These are phyloP conservation scores for Phoma herbarum DNA, from an alignment of 2,329 filamentous ascomycete species.

Conservation along the genomic window DNA sequence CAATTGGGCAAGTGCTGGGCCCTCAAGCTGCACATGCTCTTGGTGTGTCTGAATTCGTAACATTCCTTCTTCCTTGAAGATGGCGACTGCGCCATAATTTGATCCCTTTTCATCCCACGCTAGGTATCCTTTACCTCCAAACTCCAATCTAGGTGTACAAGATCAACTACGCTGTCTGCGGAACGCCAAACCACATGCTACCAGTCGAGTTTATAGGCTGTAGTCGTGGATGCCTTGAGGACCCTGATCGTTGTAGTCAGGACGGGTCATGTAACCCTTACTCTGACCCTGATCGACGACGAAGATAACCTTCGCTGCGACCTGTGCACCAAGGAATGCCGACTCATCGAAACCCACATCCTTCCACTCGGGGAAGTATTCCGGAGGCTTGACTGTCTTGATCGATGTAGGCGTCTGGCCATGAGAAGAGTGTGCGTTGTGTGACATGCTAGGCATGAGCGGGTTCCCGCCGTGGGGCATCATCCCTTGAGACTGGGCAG, in stretches of 20 bases:
- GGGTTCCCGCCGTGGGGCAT: constrained; percentile 50
- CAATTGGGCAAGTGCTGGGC: not conserved
- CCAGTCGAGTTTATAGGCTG: constrained; percentile 35
- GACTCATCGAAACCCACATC: constrained; percentile 79
- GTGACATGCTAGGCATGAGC: constrained; percentile 46
- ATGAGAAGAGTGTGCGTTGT: constrained; percentile 68
- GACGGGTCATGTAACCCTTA: constrained; percentile 74
- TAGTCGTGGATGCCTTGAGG: constrained; percentile 70
- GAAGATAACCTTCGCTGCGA: constrained; percentile 80
- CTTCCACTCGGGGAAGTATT: constrained; percentile 92
- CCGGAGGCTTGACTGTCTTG: constrained; percentile 78
- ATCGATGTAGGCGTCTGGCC: constrained; percentile 84
- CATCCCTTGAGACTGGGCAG: constrained; percentile 66
- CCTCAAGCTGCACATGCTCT: not conserved
- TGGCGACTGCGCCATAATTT: not conserved
- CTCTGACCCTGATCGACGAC: constrained; percentile 71
- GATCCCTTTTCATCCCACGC: constrained; percentile 24
- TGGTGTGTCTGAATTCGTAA: constrained; percentile 1
- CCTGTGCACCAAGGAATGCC: constrained; percentile 85
- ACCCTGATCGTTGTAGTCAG: constrained; percentile 73
- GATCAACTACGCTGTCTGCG: constrained; percentile 1
- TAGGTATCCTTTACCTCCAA: constrained; percentile 35
- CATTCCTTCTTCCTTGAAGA: not conserved
- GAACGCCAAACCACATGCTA: constrained; percentile 7
- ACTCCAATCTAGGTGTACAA: constrained; percentile 33